These are phyloP conservation scores for Sclerotinia nivalis DNA, from an alignment of 2,329 filamentous ascomycete species.

Conservation along the genomic window DNA sequence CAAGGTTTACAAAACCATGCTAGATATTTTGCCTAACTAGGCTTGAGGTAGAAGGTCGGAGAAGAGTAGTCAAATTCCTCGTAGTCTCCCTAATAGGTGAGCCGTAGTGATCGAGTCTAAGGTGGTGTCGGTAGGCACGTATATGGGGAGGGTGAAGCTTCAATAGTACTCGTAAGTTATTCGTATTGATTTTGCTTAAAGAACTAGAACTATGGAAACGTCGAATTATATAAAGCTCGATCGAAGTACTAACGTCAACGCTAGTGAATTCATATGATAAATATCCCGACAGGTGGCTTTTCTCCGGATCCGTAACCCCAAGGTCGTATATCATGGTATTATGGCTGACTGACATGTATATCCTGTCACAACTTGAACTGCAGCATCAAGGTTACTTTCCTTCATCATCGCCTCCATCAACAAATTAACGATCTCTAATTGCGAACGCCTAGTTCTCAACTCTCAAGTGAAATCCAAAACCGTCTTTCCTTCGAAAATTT, in stretches of 20 bases:
- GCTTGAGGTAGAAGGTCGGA: not conserved
- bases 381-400: not conserved
- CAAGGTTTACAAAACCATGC: not conserved
- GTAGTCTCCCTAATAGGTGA: too few species aligned
- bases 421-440: constrained; percentile 8
- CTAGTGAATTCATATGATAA: too few species aligned
- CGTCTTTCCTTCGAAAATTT: not conserved
- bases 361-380: not conserved
- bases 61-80: not conserved
- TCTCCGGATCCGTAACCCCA: not conserved
- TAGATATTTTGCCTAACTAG: not conserved
- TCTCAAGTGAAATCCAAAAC: not conserved
- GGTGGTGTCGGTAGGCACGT: too few species aligned
- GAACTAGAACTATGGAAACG: too few species aligned
- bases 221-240: too few species aligned
- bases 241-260: too few species aligned
- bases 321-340: not conserved
- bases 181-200: too few species aligned
- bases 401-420: not conserved
- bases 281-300: too few species aligned
- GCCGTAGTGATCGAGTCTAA: too few species aligned
- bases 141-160: too few species aligned
- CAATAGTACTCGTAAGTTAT: too few species aligned
- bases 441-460: not conserved
- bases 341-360: not conserved